Conservation (phyloP, 164 flowering plant species). For the Vitis rotundifolia region DNA sequence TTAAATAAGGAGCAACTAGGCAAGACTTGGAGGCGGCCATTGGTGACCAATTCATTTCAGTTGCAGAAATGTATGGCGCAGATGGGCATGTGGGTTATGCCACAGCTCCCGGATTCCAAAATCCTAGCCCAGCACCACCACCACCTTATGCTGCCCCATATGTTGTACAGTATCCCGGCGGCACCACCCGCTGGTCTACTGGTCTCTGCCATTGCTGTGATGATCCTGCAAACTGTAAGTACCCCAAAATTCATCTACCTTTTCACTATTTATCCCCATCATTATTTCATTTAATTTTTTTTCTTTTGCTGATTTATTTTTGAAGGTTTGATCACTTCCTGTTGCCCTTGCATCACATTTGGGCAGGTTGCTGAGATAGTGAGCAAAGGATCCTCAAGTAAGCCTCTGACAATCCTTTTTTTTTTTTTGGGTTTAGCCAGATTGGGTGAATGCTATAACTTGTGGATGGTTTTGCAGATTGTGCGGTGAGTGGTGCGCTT, state of each 20-base stretch:
- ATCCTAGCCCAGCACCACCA: neutral
- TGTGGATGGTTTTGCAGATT: slow-evolving; percentile 24
- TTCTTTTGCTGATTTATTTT: neutral
- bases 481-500: slow-evolving; percentile 31
- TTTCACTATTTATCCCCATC: neutral
- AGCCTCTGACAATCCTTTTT: slow-evolving; percentile 1
- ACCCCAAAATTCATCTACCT: neutral
- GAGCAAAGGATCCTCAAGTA: slow-evolving; percentile 36
- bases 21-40: no score
- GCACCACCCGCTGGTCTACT: slow-evolving; percentile 33
- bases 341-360: slow-evolving; percentile 59
- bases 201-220: slow-evolving; percentile 56
- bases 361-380: slow-evolving; percentile 52
- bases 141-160: neutral
- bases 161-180: neutral
- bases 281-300: neutral
- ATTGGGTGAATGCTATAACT: neutral
- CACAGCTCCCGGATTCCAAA: slow-evolving; percentile 1
- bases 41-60: neutral
- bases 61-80: neutral
- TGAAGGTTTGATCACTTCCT: slow-evolving; percentile 38
- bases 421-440: no score
- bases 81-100: neutral
- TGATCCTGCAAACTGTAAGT: slow-evolving; percentile 48
- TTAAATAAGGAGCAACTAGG: neutral